These are phyloP conservation scores for Suillus clintonianus DNA, from an alignment of 768 basidiomycete species.

Conservation along the genomic window DNA sequence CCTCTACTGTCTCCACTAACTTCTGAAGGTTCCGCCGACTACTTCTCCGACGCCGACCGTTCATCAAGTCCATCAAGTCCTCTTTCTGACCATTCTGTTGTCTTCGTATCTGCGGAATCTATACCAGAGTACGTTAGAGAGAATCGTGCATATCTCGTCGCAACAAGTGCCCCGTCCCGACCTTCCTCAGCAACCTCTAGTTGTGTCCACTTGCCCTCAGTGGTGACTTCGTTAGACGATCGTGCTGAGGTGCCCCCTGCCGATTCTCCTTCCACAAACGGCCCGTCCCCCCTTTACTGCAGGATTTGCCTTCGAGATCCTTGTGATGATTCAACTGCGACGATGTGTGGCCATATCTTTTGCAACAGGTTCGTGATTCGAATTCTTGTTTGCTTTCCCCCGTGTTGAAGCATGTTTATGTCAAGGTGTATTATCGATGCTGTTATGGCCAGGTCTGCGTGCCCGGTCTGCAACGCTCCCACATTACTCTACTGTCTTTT, in stretches of 20 bases:
- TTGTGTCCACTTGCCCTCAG: conserved; percentile 21
- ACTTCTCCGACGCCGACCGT: not conserved
- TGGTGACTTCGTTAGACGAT: conserved; percentile 20
- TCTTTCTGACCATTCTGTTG: conserved; percentile 23
- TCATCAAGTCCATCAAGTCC: conserved; percentile 1
- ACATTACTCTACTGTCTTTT: conserved; percentile 58
- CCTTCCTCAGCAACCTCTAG: conserved; percentile 18
- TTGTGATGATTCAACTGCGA: conserved; percentile 55
- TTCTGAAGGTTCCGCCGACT: not conserved
- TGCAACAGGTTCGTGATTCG: conserved; percentile 48
- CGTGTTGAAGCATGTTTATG: not conserved
- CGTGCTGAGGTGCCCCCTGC: not conserved
- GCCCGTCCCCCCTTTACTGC: conserved; percentile 41
- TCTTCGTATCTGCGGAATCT: conserved; percentile 30
- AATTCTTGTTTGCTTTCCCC: conserved; percentile 2
- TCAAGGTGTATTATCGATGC: conserved; percentile 57
- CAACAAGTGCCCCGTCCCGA: conserved; percentile 27
- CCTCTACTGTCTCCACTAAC: not conserved
- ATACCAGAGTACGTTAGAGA: conserved; percentile 33
- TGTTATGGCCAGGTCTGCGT: conserved; percentile 46
- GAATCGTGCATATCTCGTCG: conserved; percentile 31
- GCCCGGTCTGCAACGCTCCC: conserved; percentile 53
- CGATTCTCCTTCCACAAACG: not conserved
- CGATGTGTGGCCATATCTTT: conserved; percentile 66
- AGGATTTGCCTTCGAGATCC: conserved; percentile 50